Evolutionary conservation across 2,329 filamentous ascomycete genomes (phyloP).

Genomic region (Rosellinia necatrix): DNA sequence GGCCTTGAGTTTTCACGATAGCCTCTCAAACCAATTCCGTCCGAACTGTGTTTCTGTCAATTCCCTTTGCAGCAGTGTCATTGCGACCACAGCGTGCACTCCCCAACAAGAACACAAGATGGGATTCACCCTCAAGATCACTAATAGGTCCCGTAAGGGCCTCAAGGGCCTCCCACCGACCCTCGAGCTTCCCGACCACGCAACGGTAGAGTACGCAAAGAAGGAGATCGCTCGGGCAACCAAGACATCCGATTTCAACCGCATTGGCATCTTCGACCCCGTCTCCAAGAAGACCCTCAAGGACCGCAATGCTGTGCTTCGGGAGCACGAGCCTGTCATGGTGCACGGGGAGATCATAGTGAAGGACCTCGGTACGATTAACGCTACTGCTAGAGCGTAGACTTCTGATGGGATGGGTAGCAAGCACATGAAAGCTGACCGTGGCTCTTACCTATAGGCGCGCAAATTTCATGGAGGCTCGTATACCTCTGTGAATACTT

Average conservation of each 20-base stretch:
- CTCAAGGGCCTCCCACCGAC: constrained; percentile 59
- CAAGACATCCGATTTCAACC: constrained; percentile 61
- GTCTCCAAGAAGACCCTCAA: constrained; percentile 66
- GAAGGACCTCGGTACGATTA: constrained; percentile 82
- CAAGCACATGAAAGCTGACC: constrained; percentile 14
- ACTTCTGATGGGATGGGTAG: not conserved
- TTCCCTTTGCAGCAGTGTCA: not conserved
- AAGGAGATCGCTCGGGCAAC: constrained; percentile 55
- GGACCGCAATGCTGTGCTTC: constrained; percentile 60
- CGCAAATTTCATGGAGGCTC: constrained; percentile 88
- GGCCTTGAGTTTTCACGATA: no score
- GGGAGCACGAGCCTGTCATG: constrained; percentile 53
- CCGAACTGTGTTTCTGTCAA: no score
- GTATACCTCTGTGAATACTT: constrained; percentile 96
- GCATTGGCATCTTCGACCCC: constrained; percentile 65
- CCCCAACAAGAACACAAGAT: constrained; percentile 22
- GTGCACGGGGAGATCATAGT: constrained; percentile 70
- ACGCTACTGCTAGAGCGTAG: not conserved
- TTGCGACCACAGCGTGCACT: not conserved
- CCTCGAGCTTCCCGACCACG: constrained; percentile 53
- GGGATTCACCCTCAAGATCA: constrained; percentile 39
- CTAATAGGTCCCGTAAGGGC: constrained; percentile 37
- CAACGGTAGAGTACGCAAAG: constrained; percentile 67
- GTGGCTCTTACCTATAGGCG: constrained; percentile 60
- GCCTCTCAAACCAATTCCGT: no score